These are phyloP conservation scores for Volvox carteri DNA, from an alignment of 163 green algal genomes.

Conservation along the genomic window DNA sequence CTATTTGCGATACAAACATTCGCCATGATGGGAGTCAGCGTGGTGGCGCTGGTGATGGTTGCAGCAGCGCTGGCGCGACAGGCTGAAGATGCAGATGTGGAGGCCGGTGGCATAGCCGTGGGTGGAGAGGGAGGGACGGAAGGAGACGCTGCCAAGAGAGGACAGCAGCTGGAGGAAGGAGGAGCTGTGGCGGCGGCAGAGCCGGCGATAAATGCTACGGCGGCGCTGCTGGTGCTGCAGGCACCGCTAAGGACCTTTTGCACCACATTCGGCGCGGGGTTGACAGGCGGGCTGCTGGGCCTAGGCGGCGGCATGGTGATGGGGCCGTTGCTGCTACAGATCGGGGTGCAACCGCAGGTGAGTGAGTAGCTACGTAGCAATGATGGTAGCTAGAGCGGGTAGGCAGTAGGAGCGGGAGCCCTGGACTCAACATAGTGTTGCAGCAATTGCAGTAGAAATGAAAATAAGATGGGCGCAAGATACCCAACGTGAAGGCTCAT, in stretches of 20 bases:
- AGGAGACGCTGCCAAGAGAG: not conserved
- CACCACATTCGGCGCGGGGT: slow-evolving; percentile 33
- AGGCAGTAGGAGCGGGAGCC: not conserved
- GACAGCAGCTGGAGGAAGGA: not conserved
- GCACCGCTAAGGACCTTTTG: slow-evolving; percentile 18
- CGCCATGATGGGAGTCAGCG: slow-evolving; percentile 14
- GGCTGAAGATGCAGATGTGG: not conserved
- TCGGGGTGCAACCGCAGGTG: slow-evolving; percentile 62
- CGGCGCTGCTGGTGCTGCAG: slow-evolving; percentile 39
- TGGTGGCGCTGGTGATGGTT: not conserved
- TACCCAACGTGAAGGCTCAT: too few relatives aligned
- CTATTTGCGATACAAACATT: slow-evolving; percentile 30
- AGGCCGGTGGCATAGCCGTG: not conserved
- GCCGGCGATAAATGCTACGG: not conserved
- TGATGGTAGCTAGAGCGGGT: not conserved
- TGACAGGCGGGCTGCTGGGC: slow-evolving; percentile 58
- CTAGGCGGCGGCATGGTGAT: slow-evolving; percentile 66
- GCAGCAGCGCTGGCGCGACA: not conserved
- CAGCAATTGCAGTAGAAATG: too few relatives aligned
- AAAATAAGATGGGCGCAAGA: too few relatives aligned
- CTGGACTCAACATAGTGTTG: too few relatives aligned
- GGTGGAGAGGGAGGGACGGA: not conserved
- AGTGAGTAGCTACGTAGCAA: not conserved
- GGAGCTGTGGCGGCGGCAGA: not conserved
- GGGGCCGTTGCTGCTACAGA: slow-evolving; percentile 58